Evolutionary conservation across 257 asterid species (phyloP).

Genomic region (Parsonsia alboflavescens): DNA sequence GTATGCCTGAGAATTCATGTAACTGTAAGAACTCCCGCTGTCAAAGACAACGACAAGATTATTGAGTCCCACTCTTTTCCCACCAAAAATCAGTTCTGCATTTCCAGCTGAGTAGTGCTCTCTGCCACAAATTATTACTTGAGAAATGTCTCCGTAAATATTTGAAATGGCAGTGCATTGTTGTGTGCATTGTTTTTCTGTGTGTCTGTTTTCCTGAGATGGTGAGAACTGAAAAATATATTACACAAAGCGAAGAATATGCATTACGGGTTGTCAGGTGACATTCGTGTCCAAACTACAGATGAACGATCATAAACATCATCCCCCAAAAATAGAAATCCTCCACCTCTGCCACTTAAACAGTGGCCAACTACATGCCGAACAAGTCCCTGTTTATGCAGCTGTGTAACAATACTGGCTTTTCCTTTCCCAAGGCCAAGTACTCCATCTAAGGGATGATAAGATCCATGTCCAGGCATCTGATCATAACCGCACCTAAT

Average conservation of each 20-base stretch:
- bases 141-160: conserved; percentile 2
- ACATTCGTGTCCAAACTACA: conserved; percentile 82
- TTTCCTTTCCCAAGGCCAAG: conserved; percentile 94
- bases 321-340: conserved; percentile 88
- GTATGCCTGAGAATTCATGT: conserved; percentile 67
- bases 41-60: conserved; percentile 75
- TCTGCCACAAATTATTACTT: conserved; percentile 36
- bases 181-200: neutral
- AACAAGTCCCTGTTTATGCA: conserved; percentile 60
- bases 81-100: conserved; percentile 73
- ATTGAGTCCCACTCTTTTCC: conserved; percentile 66
- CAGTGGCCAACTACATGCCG: conserved; percentile 83
- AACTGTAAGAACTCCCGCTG: conserved; percentile 95
- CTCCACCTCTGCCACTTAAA: conserved; percentile 60
- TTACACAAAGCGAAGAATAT: neutral
- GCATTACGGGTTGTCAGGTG: conserved; percentile 58
- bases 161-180: neutral
- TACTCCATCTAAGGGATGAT: conserved; percentile 85
- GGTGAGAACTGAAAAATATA: neutral
- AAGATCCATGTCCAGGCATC: conserved; percentile 50
- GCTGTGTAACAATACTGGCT: conserved; percentile 79
- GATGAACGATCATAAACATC: conserved; percentile 69
- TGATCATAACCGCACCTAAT: conserved; percentile 96
- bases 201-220: neutral
- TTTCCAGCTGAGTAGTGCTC: conserved; percentile 77